phyloP scores from a whole-genome alignment of 2,329 filamentous ascomycete genomes.

The Harringtonia aguacate region DNA sequence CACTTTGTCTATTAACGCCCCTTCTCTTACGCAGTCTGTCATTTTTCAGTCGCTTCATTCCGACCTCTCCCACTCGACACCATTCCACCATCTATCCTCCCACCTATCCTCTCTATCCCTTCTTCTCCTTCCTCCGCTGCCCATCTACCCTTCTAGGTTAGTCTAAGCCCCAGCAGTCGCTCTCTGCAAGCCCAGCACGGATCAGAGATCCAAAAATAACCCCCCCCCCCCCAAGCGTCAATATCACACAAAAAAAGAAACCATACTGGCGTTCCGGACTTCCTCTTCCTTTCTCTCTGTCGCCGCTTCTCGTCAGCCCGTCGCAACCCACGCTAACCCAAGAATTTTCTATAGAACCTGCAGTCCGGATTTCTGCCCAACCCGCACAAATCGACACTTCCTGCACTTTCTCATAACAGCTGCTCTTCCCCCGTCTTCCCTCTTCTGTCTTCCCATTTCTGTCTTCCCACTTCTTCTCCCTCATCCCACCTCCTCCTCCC shows the following conservation, averaged over 20 bases:
- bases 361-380: constrained; percentile 10
- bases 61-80: no score
- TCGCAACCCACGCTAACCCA: constrained; percentile 10
- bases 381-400: constrained; percentile 1
- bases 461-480: background rate
- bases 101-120: no score
- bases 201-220: no score
- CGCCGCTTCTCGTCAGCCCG: background rate
- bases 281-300: constrained; percentile 1
- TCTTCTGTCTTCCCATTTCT: background rate
- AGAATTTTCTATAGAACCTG: constrained; percentile 7
- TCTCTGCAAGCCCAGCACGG: no score
- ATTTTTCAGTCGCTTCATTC: no score
- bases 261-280: background rate
- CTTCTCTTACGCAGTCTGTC: no score
- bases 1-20: background rate
- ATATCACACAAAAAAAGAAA: background rate
- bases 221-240: no score
- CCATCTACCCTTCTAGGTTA: no score
- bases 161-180: no score
- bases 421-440: background rate
- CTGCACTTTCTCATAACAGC: background rate
- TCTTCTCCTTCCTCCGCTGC: no score
- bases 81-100: no score
- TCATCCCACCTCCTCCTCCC: background rate